Evolutionary conservation across 2,329 filamentous ascomycete genomes (phyloP).

Genomic region (Aspergillus luchuensis): DNA sequence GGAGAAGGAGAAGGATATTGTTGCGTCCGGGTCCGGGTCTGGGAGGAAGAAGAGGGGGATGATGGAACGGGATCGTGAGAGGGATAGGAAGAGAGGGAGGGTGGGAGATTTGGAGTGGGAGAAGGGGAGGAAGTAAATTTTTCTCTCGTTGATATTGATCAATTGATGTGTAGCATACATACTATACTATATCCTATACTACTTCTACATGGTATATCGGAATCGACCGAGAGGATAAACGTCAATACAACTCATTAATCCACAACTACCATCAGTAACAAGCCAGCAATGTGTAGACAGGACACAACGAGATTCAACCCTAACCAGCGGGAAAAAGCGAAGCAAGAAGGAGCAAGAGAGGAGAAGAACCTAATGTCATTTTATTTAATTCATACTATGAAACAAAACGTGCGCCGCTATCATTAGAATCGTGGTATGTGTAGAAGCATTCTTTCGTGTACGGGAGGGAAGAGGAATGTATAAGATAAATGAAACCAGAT

Average conservation of each 20-base stretch:
- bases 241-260: too few relatives aligned
- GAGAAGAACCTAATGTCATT: not conserved
- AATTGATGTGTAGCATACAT: too few relatives aligned
- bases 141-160: too few relatives aligned
- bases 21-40: conserved; percentile 58
- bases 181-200: too few relatives aligned
- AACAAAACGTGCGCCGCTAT: not conserved
- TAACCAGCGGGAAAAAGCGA: not conserved
- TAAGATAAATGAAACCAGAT: not conserved
- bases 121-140: not conserved
- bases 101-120: conserved; percentile 42
- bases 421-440: conserved; percentile 3
- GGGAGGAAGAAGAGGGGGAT: conserved; percentile 45
- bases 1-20: conserved; percentile 74
- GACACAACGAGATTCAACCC: not conserved
- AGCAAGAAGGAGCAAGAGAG: conserved; percentile 11
- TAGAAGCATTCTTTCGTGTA: not conserved
- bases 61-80: conserved; percentile 40
- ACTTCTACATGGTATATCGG: too few relatives aligned
- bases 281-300: too few relatives aligned
- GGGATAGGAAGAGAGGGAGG: conserved; percentile 40
- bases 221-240: too few relatives aligned
- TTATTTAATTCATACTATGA: not conserved
- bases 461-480: not conserved
- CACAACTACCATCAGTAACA: too few relatives aligned